Conservation (phyloP, 169 alveolate genomes). For the Amoebophrya sp. region DNA sequence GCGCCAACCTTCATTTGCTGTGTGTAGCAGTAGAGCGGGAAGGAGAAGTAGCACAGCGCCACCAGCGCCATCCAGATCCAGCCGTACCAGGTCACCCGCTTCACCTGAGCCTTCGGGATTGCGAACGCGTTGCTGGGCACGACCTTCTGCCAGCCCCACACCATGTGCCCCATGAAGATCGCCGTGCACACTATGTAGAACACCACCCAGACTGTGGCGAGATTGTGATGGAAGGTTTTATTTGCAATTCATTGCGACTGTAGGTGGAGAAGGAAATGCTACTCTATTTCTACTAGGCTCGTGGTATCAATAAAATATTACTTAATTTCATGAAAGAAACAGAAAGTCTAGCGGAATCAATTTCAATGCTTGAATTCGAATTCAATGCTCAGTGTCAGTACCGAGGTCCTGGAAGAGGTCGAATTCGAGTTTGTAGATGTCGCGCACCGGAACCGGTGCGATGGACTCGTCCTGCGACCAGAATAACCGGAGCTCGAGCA, state of each 20-base stretch:
- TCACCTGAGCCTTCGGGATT: not conserved
- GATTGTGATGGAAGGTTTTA: too few species aligned
- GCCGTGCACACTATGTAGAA: not conserved
- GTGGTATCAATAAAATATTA: too few species aligned
- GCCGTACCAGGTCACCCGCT: not conserved
- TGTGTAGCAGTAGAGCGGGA: not conserved
- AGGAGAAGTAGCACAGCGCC: not conserved
- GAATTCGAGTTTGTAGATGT: slow-evolving; percentile 26
- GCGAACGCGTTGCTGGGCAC: not conserved
- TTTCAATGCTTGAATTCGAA: too few species aligned
- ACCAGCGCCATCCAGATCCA: not conserved
- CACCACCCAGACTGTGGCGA: not conserved
- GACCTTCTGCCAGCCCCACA: not conserved
- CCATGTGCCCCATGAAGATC: not conserved
- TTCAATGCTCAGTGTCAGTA: too few species aligned
- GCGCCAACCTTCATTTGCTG: not conserved
- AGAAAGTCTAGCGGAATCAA: too few species aligned
- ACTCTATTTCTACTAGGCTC: too few species aligned
- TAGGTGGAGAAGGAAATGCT: too few species aligned
- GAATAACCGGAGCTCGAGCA: slow-evolving; percentile 22
- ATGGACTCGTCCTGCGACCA: slow-evolving; percentile 21
- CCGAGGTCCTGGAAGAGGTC: slow-evolving; percentile 13
- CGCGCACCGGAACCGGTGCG: slow-evolving; percentile 25
- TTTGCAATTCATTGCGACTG: too few species aligned
- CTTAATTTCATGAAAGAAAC: too few species aligned